These are phyloP conservation scores for Hymenotorrendiella dingleyae DNA, from an alignment of 2,329 filamentous ascomycete species.

Conservation along the genomic window DNA sequence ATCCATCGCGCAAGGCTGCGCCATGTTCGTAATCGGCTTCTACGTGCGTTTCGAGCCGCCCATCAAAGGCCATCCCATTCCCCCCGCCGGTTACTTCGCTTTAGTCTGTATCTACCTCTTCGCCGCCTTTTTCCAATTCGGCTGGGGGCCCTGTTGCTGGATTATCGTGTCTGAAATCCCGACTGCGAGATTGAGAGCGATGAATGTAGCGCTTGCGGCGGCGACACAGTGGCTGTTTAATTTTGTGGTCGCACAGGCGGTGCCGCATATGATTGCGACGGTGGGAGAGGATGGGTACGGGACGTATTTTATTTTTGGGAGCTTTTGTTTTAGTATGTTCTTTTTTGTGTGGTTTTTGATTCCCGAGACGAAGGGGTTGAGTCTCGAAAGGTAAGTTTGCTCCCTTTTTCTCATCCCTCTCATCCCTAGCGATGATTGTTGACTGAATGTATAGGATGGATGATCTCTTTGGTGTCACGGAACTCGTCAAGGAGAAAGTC, in stretches of 20 bases:
- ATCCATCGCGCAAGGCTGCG: conserved; percentile 52
- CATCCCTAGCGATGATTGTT: too few species aligned
- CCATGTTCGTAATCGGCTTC: conserved; percentile 67
- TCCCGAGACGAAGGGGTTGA: conserved; percentile 64
- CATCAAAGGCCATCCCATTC: conserved; percentile 45
- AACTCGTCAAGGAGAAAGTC: conserved; percentile 34
- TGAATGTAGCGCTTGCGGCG: conserved; percentile 63
- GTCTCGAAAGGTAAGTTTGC: conserved; percentile 45
- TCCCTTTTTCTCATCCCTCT: background rate
- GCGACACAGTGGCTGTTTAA: conserved; percentile 71
- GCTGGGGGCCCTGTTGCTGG: conserved; percentile 67
- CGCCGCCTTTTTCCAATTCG: conserved; percentile 63
- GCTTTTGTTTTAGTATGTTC: conserved; percentile 57
- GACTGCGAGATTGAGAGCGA: conserved; percentile 56
- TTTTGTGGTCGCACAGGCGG: conserved; percentile 62
- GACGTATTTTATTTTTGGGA: conserved; percentile 64
- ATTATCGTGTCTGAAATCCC: conserved; percentile 67
- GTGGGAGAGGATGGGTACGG: conserved; percentile 42
- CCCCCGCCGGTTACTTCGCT: conserved; percentile 62
- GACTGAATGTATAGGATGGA: conserved; percentile 41
- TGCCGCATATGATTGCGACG: conserved; percentile 60
- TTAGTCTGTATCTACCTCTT: conserved; percentile 69
- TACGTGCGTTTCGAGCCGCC: conserved; percentile 61
- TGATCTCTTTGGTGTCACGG: conserved; percentile 57
- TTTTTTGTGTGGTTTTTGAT: conserved; percentile 32